Conservation (phyloP, 805 yeast genomes). For the Yarrowia keelungensis region DNA sequence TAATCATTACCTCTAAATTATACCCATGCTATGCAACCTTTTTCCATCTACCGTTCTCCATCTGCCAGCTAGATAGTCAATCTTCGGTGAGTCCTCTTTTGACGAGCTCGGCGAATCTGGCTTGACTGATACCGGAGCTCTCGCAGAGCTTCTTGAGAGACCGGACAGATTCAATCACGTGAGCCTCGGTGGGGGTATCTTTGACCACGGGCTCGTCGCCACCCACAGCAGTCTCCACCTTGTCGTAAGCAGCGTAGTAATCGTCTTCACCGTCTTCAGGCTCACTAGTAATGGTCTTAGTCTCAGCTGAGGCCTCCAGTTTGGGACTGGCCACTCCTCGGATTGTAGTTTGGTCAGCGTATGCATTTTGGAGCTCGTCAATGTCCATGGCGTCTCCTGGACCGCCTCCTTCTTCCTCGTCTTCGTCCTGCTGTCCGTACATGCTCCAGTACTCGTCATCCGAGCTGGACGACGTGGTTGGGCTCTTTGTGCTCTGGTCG, state of each 20-base stretch:
- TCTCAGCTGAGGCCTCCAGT: neutral
- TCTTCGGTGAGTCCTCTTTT: constrained; percentile 11
- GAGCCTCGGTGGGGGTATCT: constrained; percentile 17
- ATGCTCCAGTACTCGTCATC: constrained; percentile 32
- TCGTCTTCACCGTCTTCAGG: constrained; percentile 39
- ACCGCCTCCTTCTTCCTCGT: neutral
- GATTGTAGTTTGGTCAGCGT: constrained; percentile 7
- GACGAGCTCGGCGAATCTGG: constrained; percentile 27
- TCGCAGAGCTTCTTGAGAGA: constrained; percentile 23
- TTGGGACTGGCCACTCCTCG: constrained; percentile 10
- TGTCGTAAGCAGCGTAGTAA: constrained; percentile 41
- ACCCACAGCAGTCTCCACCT: constrained; percentile 25
- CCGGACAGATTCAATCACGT: constrained; percentile 18
- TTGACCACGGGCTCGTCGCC: constrained; percentile 7
- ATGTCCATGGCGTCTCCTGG: constrained; percentile 1
- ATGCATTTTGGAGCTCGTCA: constrained; percentile 22
- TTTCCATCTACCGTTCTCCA: constrained; percentile 16
- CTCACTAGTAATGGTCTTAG: neutral
- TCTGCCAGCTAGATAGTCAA: constrained; percentile 12
- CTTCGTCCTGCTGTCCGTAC: constrained; percentile 35
- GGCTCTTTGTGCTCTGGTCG: neutral
- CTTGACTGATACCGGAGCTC: constrained; percentile 8
- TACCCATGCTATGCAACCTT: constrained; percentile 10
- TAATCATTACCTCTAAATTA: too few species aligned
- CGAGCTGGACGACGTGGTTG: neutral